phyloP scores from a whole-genome alignment of 1,139 yeast genomes.

The Pneumocystis wakefieldiae region DNA sequence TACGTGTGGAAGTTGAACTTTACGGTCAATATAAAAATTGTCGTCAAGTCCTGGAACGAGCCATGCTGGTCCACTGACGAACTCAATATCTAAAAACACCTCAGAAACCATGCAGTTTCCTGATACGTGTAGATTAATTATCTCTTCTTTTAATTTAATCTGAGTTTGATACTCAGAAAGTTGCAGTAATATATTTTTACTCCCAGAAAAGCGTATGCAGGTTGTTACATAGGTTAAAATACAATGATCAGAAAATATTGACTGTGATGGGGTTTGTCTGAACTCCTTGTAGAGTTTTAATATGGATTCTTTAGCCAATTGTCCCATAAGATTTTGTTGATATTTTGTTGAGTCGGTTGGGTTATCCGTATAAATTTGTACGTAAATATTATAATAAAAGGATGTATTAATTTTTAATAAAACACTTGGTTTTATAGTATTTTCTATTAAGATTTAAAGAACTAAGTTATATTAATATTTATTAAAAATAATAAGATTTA shows the following conservation, averaged over 20 bases:
- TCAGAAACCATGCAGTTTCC: constrained; percentile 18
- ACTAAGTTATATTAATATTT: no score
- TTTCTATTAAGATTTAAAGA: no score
- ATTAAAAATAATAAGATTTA: no score
- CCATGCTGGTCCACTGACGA: constrained; percentile 20
- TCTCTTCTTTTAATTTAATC: constrained; percentile 11
- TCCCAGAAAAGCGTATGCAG: background rate
- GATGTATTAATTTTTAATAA: no score
- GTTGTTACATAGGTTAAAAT: background rate
- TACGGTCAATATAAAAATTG: constrained; percentile 20
- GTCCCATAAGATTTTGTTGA: background rate
- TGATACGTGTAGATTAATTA: constrained; percentile 15
- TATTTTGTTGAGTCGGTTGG: background rate
- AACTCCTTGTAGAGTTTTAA: background rate
- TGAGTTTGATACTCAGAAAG: background rate
- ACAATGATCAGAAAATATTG: background rate
- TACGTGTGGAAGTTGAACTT: constrained; percentile 16
- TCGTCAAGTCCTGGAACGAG: constrained; percentile 19
- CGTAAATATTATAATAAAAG: no score
- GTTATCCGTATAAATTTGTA: no score
- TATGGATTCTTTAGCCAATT: background rate
- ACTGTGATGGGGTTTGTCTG: background rate
- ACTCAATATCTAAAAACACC: constrained; percentile 18
- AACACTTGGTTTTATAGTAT: no score
- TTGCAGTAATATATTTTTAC: background rate